Base-by-base conservation (phyloP, 2,329 filamentous ascomycete species). In the Triangularia verruculosa region DNA sequence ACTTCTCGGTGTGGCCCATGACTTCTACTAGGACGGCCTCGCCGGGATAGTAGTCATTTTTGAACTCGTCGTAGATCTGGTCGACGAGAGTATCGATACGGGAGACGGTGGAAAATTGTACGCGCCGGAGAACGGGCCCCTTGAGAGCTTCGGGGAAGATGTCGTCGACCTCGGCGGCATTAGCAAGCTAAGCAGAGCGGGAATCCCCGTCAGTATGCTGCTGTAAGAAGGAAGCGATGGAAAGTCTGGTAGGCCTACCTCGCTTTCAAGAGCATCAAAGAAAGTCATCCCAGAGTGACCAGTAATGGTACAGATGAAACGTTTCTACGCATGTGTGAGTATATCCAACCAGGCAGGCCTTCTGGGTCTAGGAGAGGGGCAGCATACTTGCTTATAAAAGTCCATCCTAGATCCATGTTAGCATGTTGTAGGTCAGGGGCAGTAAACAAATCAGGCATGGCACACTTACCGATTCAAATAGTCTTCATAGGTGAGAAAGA, bases 241-340 rank as follows among this genome's bases (percentile, higher is more conserved):
- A 39, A 22, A 59, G 15, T 7, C 11, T 20, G 34, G 55, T 11
- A 22, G 34, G 20, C 88, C 68, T 83, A 96, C 92, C 86, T 97
- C 93, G 78, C 92, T 96, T 76, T 91, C 88, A 28, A 94, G 84
- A 25, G 95, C 95, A 70, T 97, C 92, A 73, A 97, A 97, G 77
- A 96, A 99, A 3, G 87, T 94, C 69, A 97, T 82, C 60, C 90
- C 90, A 28, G 93, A 96, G 75, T 96, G 94, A 61, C 95, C 95
- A 12, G 93, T 97, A 69, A 98, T 96, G 74, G 96, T 91, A 77
- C 96, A 97, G 66, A 96, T 97, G 76, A 98, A 99, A 61, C 90
- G 88, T 73, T 88, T 91, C 88, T 94, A 70, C 52, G 57, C 28
- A 17, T 27, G 61, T 71, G 66, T 64, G 55, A 60, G 63, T 34